phyloP scores from a whole-genome alignment of 2,329 filamentous ascomycete genomes.

The Colletotrichum sp. region DNA sequence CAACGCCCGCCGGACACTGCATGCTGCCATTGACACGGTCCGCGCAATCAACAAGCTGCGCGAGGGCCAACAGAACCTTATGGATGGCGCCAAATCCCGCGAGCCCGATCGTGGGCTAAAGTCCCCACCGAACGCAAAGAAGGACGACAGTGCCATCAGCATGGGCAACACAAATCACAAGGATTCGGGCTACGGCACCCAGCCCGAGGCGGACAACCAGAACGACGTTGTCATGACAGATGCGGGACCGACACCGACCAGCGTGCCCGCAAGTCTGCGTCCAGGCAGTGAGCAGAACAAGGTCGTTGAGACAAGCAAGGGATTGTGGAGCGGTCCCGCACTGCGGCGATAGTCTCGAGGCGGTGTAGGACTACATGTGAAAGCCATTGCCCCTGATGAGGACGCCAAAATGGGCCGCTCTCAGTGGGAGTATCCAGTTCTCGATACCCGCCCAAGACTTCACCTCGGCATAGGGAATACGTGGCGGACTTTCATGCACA shows the following conservation, averaged over 20 bases:
- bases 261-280: constrained; percentile 56
- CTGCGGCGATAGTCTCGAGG: constrained; percentile 14
- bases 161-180: constrained; percentile 35
- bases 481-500: background rate
- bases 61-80: constrained; percentile 65
- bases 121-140: constrained; percentile 33
- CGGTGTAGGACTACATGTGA: background rate
- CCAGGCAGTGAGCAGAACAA: constrained; percentile 61
- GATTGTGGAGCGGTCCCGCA: constrained; percentile 55
- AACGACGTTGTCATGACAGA: constrained; percentile 56
- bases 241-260: constrained; percentile 31
- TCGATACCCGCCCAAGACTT: background rate
- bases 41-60: constrained; percentile 74
- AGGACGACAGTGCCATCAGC: constrained; percentile 52
- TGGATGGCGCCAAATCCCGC: constrained; percentile 63
- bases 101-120: constrained; percentile 49
- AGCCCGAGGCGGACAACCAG: constrained; percentile 34
- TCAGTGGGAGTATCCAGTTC: background rate
- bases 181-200: constrained; percentile 57
- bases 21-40: constrained; percentile 74
- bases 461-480: background rate
- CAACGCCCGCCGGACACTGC: constrained; percentile 71
- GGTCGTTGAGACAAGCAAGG: constrained; percentile 68
- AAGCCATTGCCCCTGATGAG: background rate
- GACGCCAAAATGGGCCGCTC: background rate